A percentile compares a stretch with the other conserved stretches of the same genome.
Evolutionary conservation across 352 stramenopile genomes (phyloP).

Genomic region (Thraustochytrium striatum): DNA sequence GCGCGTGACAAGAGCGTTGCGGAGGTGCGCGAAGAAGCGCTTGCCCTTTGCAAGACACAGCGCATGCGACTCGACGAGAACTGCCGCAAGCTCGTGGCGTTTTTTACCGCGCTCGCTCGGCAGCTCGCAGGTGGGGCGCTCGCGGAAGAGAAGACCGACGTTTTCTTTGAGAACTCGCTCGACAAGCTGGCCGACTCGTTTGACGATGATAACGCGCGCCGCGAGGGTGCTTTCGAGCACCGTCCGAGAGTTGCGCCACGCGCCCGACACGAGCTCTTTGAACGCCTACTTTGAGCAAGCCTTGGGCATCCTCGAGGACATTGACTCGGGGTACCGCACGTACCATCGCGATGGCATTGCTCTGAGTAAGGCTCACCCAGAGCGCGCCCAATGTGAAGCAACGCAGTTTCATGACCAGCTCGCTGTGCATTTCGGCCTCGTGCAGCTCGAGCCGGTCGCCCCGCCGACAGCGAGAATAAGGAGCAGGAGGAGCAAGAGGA

Average conservation of each 20-base stretch:
- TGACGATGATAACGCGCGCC: constrained; percentile 48
- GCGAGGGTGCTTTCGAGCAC: constrained; percentile 60
- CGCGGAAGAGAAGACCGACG: constrained; percentile 63
- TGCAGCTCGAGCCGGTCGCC: background rate
- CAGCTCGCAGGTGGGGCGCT: constrained; percentile 64
- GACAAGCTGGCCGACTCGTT: constrained; percentile 56
- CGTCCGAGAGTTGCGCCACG: constrained; percentile 66
- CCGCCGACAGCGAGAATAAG: background rate
- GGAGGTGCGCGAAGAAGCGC: constrained; percentile 64
- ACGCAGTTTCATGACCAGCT: background rate
- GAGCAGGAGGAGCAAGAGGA: background rate
- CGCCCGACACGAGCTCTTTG: constrained; percentile 64
- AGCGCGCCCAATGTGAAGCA: background rate
- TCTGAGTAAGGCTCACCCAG: background rate
- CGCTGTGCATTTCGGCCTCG: constrained; percentile 7
- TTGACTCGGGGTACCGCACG: constrained; percentile 71
- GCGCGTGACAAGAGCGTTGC: constrained; percentile 60
- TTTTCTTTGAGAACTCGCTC: constrained; percentile 67
- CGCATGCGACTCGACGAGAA: constrained; percentile 61
- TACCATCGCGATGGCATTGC: constrained; percentile 58
- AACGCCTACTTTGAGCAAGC: constrained; percentile 62
- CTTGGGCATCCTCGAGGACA: constrained; percentile 61
- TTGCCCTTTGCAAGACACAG: constrained; percentile 62
- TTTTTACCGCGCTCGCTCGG: constrained; percentile 61
- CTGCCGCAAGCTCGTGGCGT: constrained; percentile 64